phyloP scores from a whole-genome alignment of 108 stramenopile species.

The Aurantiochytrium sp. region DNA sequence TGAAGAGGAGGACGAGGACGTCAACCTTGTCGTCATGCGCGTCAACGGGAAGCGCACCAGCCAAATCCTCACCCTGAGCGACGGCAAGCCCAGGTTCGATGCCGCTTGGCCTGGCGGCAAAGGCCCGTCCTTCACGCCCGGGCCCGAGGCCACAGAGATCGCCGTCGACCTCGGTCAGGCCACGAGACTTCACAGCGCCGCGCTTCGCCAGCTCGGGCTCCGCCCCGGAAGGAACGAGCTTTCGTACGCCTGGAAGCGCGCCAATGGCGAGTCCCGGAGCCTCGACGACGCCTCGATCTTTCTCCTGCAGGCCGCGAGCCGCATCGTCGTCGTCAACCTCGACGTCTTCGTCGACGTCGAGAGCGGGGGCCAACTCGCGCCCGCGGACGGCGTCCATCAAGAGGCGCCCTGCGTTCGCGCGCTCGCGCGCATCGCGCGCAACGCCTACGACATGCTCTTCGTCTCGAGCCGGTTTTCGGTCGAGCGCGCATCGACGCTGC shows the following conservation, averaged over 20 bases:
- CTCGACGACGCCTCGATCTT: neutral
- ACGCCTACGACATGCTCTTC: neutral
- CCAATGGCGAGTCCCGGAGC: neutral
- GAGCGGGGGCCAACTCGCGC: neutral
- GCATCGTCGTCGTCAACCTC: neutral
- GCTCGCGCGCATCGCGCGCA: neutral
- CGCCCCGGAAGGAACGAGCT: neutral
- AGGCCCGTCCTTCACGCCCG: neutral
- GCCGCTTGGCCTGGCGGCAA: neutral
- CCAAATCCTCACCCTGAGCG: neutral
- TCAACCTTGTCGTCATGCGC: neutral
- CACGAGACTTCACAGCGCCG: neutral
- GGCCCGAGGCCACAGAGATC: neutral
- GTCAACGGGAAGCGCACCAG: neutral
- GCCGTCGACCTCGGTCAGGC: neutral
- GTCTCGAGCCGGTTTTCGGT: neutral
- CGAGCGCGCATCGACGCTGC: neutral
- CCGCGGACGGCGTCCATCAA: neutral
- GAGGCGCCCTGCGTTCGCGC: neutral
- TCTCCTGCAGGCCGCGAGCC: neutral
- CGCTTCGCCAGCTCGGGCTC: neutral
- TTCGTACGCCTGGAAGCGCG: neutral
- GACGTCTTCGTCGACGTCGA: neutral
- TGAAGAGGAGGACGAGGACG: neutral
- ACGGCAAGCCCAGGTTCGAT: neutral